phyloP scores from a whole-genome alignment of 768 basidiomycete genomes.

The Pulveroboletus ravenelii region DNA sequence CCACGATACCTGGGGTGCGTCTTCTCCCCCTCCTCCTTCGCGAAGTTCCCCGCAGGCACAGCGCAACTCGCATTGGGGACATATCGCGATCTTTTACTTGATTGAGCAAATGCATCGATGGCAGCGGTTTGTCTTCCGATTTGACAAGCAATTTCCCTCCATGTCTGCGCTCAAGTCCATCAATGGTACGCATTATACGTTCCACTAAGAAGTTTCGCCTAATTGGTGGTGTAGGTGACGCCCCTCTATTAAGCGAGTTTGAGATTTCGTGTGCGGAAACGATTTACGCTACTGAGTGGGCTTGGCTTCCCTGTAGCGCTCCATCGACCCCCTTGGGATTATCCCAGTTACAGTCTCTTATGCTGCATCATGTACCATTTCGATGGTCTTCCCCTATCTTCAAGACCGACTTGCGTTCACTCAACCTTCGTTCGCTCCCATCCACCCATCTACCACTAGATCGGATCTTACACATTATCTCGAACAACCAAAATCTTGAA shows the following conservation, averaged over 20 bases:
- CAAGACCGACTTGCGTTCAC: constrained; percentile 48
- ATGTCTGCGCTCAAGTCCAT: constrained; percentile 71
- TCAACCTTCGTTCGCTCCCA: constrained; percentile 64
- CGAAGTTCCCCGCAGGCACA: constrained; percentile 31
- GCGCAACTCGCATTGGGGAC: constrained; percentile 69
- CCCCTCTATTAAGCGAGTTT: constrained; percentile 70
- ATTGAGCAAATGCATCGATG: constrained; percentile 79
- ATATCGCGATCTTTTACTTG: constrained; percentile 74
- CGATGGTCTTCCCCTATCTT: constrained; percentile 76
- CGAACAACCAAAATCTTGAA: constrained; percentile 53
- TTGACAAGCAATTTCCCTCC: constrained; percentile 72
- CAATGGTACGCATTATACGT: constrained; percentile 43
- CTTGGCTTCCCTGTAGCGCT: constrained; percentile 61
- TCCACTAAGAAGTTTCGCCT: background rate
- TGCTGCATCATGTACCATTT: constrained; percentile 69
- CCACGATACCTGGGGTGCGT: constrained; percentile 38
- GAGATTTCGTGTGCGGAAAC: constrained; percentile 71
- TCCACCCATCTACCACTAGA: constrained; percentile 61
- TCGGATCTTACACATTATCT: constrained; percentile 61
- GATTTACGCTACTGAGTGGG: constrained; percentile 59
- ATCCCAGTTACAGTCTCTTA: constrained; percentile 51
- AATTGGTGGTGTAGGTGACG: constrained; percentile 46
- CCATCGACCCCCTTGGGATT: constrained; percentile 34
- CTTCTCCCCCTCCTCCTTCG: constrained; percentile 25
- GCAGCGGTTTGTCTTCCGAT: constrained; percentile 77